These are phyloP conservation scores for Avicennia marina DNA, from an alignment of 257 asterid genomes.

Conservation along the genomic window DNA sequence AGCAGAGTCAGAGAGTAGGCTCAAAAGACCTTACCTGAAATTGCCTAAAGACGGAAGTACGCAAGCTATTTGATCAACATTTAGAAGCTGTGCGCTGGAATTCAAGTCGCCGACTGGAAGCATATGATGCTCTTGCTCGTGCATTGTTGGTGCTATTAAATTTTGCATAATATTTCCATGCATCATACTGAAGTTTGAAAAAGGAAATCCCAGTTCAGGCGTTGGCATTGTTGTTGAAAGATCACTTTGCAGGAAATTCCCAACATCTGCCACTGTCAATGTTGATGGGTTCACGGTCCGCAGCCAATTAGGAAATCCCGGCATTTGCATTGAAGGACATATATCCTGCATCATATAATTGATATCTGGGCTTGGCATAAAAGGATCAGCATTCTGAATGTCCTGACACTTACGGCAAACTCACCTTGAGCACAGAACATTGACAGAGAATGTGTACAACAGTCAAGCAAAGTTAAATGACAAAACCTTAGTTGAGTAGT, in stretches of 20 bases:
- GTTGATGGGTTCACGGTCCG: neutral
- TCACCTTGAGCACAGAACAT: neutral
- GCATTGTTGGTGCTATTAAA: neutral
- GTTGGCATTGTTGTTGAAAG: neutral
- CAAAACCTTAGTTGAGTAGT: slow-evolving; percentile 19
- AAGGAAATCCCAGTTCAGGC: neutral
- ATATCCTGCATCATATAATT: neutral
- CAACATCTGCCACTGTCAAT: neutral
- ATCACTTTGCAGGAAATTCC: neutral
- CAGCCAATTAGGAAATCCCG: neutral
- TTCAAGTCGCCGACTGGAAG: slow-evolving; percentile 2
- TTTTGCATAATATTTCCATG: neutral
- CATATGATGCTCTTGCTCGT: slow-evolving; percentile 5
- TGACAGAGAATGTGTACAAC: neutral
- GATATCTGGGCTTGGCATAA: neutral
- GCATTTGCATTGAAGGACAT: neutral
- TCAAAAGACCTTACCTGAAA: slow-evolving; percentile 16
- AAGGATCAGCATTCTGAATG: neutral
- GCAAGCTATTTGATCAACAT: slow-evolving; percentile 10
- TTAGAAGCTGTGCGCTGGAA: slow-evolving; percentile 4
- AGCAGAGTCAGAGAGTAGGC: neutral
- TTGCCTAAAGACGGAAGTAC: slow-evolving; percentile 21
- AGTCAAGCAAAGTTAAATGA: neutral
- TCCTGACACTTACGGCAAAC: neutral
- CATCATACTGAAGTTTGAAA: neutral